A percentile compares a stretch with the other conserved stretches of the same genome.
These are phyloP conservation scores for sunflower (Helianthus annuus) DNA, from an alignment of 129 eudicot genomes.

Conservation along the genomic window DNA sequence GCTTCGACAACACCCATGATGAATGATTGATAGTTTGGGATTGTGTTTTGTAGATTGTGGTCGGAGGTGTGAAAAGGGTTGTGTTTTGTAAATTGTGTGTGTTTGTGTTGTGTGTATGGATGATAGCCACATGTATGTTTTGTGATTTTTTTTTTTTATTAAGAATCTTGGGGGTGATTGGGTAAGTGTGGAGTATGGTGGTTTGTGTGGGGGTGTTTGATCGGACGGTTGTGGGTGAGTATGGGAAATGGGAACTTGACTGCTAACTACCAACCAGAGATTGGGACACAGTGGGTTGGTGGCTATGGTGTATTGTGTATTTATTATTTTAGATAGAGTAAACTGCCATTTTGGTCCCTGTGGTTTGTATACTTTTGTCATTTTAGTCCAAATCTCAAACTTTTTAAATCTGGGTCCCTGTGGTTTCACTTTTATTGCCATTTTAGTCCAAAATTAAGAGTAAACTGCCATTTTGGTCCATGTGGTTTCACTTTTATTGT, in stretches of 20 bases:
- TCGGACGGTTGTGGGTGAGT: slow-evolving; percentile 29
- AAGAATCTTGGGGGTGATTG: background rate
- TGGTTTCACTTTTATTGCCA: too few relatives aligned
- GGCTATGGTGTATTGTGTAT: background rate
- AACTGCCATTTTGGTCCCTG: too few relatives aligned
- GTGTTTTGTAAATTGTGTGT: background rate
- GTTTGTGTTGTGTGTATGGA: too few relatives aligned
- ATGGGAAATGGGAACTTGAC: background rate
- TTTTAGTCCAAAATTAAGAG: too few relatives aligned
- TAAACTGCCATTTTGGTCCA: too few relatives aligned
- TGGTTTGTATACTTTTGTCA: too few relatives aligned
- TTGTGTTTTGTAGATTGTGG: background rate
- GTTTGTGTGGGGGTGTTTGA: slow-evolving; percentile 3
- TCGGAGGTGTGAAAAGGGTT: slow-evolving; percentile 5
- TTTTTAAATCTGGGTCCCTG: too few relatives aligned
- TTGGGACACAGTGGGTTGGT: slow-evolving; percentile 16
- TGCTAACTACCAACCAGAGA: background rate
- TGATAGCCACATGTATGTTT: slow-evolving; percentile 31
- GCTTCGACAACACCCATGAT: slow-evolving; percentile 79
- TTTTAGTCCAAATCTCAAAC: too few relatives aligned
- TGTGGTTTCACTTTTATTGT: too few relatives aligned
- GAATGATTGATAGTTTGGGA: slow-evolving; percentile 8
- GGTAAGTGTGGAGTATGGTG: background rate
- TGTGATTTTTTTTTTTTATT: background rate
- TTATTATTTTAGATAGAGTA: too few relatives aligned